A percentile compares a stretch with the other conserved stretches of the same genome.
phyloP scores from a whole-genome alignment of 768 basidiomycete species.

The Tulasnella sp. region DNA sequence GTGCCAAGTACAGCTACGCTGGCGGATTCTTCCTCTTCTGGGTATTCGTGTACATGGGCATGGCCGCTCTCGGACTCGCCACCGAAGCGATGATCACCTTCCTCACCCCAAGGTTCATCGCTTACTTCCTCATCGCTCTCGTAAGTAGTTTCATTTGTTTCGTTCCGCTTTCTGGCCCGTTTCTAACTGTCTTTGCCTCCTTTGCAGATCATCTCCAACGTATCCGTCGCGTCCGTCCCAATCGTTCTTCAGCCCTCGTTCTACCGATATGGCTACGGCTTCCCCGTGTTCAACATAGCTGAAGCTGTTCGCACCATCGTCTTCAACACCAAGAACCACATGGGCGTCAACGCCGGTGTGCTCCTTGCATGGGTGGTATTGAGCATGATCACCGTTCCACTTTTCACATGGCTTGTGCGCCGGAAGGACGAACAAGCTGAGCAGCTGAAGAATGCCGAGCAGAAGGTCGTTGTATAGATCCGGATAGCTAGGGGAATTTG shows the following conservation, averaged over 20 bases:
- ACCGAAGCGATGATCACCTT: slow-evolving; percentile 31
- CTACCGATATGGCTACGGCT: slow-evolving; percentile 59
- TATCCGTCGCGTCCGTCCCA: slow-evolving; percentile 48
- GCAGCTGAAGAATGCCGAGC: too few relatives aligned
- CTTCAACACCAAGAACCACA: slow-evolving; percentile 56
- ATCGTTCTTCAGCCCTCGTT: slow-evolving; percentile 26
- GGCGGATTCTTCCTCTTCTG: too few relatives aligned
- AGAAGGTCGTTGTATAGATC: too few relatives aligned
- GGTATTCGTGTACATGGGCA: slow-evolving; percentile 34
- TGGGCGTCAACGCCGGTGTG: slow-evolving; percentile 39
- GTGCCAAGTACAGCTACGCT: slow-evolving; percentile 36
- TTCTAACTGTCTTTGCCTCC: background rate
- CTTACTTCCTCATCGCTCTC: slow-evolving; percentile 39
- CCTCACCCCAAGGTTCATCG: slow-evolving; percentile 39
- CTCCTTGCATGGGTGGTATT: slow-evolving; percentile 39
- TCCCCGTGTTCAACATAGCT: slow-evolving; percentile 65
- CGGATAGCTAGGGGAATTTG: too few relatives aligned
- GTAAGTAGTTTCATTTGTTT: background rate
- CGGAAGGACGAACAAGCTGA: background rate
- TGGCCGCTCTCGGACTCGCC: slow-evolving; percentile 39
- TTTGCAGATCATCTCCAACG: slow-evolving; percentile 55
- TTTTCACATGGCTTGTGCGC: slow-evolving; percentile 25
- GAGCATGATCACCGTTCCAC: slow-evolving; percentile 16
- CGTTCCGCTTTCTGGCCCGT: too few relatives aligned
- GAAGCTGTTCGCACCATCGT: slow-evolving; percentile 39